Evolutionary conservation across 2,329 filamentous ascomycete species (phyloP).

Genomic region (Thielaviopsis populi): DNA sequence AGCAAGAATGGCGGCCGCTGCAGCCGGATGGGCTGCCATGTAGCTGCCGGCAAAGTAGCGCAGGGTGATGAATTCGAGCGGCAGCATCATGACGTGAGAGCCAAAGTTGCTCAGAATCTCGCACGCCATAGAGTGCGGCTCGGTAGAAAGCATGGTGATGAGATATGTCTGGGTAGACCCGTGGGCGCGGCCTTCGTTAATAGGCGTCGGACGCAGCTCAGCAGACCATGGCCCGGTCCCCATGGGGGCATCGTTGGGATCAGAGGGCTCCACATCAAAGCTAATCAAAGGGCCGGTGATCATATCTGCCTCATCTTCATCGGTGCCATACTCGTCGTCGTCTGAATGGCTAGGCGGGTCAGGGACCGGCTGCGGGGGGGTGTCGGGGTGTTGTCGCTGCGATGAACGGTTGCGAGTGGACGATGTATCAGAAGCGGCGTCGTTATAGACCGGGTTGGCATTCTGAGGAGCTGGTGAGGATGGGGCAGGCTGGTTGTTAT

Average conservation of each 20-base stretch:
- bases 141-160: slow-evolving; percentile 34
- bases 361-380: background rate
- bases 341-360: slow-evolving; percentile 18
- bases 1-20: slow-evolving; percentile 22
- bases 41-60: slow-evolving; percentile 32
- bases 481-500: background rate
- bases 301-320: slow-evolving; percentile 41
- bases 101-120: slow-evolving; percentile 32
- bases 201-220: slow-evolving; percentile 38
- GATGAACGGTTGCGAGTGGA: background rate
- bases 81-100: slow-evolving; percentile 30
- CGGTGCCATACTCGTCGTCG: slow-evolving; percentile 39
- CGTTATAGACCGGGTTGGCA: background rate
- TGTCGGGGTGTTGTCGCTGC: background rate
- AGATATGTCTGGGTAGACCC: slow-evolving; percentile 26
- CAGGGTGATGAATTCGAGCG: slow-evolving; percentile 33
- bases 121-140: slow-evolving; percentile 35
- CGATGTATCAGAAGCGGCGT: background rate
- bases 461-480: background rate
- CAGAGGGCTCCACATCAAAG: slow-evolving; percentile 45
- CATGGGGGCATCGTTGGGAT: slow-evolving; percentile 34
- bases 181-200: slow-evolving; percentile 22
- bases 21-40: slow-evolving; percentile 21
- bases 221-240: slow-evolving; percentile 39
- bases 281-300: slow-evolving; percentile 43